A percentile compares a stretch with the other conserved stretches of the same genome.
These are phyloP conservation scores for Kuraishia floccosa DNA, from an alignment of 805 yeast species.

Conservation along the genomic window DNA sequence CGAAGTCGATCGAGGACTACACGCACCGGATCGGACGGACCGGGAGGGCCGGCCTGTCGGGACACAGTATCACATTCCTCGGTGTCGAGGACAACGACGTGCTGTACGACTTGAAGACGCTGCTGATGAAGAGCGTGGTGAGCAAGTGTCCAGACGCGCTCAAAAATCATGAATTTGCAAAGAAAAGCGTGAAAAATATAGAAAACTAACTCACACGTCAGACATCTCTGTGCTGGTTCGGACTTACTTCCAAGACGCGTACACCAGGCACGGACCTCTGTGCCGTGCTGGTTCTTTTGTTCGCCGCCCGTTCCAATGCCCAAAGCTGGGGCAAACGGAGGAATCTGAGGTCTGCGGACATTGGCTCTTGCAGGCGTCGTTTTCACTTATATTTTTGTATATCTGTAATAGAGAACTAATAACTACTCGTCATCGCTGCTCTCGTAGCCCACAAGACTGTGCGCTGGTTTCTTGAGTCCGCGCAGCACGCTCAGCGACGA, in stretches of 20 bases:
- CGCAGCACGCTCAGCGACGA: slow-evolving; percentile 1
- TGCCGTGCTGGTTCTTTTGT: too few species aligned
- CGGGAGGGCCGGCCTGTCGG: slow-evolving; percentile 84
- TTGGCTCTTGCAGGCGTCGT: too few species aligned
- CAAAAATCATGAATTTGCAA: slow-evolving; percentile 9
- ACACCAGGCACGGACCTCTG: too few species aligned
- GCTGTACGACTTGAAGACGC: slow-evolving; percentile 36
- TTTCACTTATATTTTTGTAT: too few species aligned
- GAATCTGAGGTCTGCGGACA: too few species aligned
- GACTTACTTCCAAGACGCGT: too few species aligned
- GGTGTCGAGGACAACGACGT: slow-evolving; percentile 43
- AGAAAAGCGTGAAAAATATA: slow-evolving; percentile 5
- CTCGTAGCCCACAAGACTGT: background rate
- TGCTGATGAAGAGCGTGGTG: slow-evolving; percentile 27
- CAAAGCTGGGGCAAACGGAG: too few species aligned
- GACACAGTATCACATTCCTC: slow-evolving; percentile 67
- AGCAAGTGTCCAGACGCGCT: slow-evolving; percentile 30
- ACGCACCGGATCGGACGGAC: slow-evolving; percentile 94
- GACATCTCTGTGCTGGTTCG: too few species aligned
- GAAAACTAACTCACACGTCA: slow-evolving; percentile 2
- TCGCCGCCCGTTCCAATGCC: too few species aligned
- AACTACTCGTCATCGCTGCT: background rate
- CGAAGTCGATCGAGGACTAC: slow-evolving; percentile 68
- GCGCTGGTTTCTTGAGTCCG: background rate
- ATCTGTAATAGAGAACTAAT: background rate